phyloP scores from a whole-genome alignment of 176 grass and related monocot genomes.

The Chloris gayana region DNA sequence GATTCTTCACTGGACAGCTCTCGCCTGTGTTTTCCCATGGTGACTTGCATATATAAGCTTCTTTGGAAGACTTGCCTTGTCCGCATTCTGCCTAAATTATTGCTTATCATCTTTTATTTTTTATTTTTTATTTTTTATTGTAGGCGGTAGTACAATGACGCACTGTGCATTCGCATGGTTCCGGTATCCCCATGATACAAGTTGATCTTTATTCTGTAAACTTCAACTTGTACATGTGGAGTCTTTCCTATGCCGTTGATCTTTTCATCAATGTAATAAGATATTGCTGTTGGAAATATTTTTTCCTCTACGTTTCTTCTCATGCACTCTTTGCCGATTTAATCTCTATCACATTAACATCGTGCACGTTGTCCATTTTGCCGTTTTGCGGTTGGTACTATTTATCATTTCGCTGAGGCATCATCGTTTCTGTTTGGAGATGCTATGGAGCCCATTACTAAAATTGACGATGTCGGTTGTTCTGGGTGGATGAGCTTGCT shows the following conservation, averaged over 20 bases:
- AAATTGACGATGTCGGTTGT: neutral
- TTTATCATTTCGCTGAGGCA: neutral
- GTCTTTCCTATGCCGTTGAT: neutral
- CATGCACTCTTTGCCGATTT: neutral
- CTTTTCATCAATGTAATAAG: neutral
- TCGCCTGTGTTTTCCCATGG: conserved; percentile 30
- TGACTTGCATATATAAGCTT: conserved; percentile 57
- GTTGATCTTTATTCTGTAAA: neutral
- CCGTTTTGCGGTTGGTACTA: neutral
- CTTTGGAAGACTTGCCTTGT: conserved; percentile 28
- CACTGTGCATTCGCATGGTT: neutral
- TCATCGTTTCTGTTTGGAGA: neutral
- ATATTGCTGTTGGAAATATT: neutral
- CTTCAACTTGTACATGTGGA: neutral
- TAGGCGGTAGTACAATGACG: neutral
- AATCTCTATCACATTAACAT: neutral
- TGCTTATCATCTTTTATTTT: conserved; percentile 11
- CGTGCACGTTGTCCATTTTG: neutral
- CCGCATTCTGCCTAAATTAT: conserved; percentile 34
- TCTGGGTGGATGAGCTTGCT: neutral
- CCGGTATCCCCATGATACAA: conserved; percentile 8
- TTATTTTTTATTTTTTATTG: neutral
- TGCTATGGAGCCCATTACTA: neutral
- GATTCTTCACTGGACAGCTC: conserved; percentile 32
- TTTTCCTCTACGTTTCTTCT: neutral